These are phyloP conservation scores for Dioscorea cayenensis DNA, from an alignment of 116 monocot species.

Conservation along the genomic window DNA sequence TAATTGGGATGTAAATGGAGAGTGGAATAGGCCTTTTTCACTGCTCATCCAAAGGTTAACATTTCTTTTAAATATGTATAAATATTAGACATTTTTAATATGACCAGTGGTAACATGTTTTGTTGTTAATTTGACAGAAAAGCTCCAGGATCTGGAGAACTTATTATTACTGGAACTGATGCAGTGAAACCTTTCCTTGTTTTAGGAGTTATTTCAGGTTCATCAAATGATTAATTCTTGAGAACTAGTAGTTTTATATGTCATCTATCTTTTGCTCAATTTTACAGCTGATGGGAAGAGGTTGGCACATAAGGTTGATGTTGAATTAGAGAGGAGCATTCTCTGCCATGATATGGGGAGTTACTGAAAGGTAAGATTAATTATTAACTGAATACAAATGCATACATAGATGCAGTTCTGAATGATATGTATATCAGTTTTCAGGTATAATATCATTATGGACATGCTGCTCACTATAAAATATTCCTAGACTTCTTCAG, in stretches of 20 bases:
- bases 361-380: constrained; percentile 27
- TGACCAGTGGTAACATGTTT: background rate
- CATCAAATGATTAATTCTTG: background rate
- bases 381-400: background rate
- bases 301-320: constrained; percentile 45
- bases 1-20: constrained; percentile 31
- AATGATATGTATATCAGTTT: background rate
- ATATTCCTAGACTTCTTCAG: constrained; percentile 27
- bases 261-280: background rate
- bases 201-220: constrained; percentile 53
- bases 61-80: too few species aligned
- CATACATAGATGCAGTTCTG: too few species aligned
- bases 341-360: constrained; percentile 47
- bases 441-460: constrained; percentile 53
- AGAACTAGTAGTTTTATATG: background rate
- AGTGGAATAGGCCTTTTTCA: constrained; percentile 52
- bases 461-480: constrained; percentile 39
- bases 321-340: constrained; percentile 29
- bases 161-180: constrained; percentile 30
- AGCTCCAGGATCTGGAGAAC: constrained; percentile 42
- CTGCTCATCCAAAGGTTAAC: constrained; percentile 54
- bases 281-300: constrained; percentile 47
- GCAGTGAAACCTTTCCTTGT: constrained; percentile 28
- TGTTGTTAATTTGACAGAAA: constrained; percentile 17
- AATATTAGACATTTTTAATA: too few species aligned